Percentiles rank a stretch among this genome's conserved stretches.
Evolutionary conservation across 192 early-diverging fungal genomes (phyloP).

Genomic region (Rhizoclosmatium sp.): DNA sequence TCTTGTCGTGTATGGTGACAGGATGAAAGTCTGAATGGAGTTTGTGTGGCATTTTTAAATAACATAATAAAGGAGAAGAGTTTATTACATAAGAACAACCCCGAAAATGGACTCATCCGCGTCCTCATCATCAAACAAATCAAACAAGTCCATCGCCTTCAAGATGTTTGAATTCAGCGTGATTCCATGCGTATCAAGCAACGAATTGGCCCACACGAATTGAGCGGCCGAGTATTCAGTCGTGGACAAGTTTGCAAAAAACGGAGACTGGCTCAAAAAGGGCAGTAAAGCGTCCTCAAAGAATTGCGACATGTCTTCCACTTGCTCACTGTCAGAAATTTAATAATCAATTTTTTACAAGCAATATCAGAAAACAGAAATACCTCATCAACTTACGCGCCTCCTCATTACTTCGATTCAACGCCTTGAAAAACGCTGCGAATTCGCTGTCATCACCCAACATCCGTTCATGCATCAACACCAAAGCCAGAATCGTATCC

Average conservation of each 20-base stretch:
- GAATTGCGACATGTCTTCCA: slow-evolving; percentile 22
- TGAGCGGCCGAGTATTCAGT: not conserved
- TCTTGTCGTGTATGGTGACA: too few relatives aligned
- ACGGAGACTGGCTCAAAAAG: not conserved
- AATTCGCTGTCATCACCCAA: slow-evolving; percentile 1
- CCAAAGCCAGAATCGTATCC: slow-evolving; percentile 44
- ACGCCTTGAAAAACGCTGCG: not conserved
- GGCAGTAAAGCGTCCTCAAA: slow-evolving; percentile 29
- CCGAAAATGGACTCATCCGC: not conserved
- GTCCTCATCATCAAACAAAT: slow-evolving; percentile 11
- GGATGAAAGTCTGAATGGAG: too few relatives aligned
- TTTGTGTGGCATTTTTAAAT: too few relatives aligned
- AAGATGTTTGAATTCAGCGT: not conserved
- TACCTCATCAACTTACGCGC: not conserved
- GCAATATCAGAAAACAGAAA: not conserved
- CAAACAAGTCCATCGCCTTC: not conserved
- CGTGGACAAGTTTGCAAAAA: not conserved
- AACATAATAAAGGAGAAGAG: not conserved
- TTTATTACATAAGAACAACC: not conserved
- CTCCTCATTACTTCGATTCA: slow-evolving; percentile 1
- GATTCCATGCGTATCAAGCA: slow-evolving; percentile 40
- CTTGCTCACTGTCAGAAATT: slow-evolving; percentile 15
- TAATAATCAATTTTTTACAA: not conserved
- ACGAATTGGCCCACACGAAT: slow-evolving; percentile 42
- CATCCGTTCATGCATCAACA: slow-evolving; percentile 34